Percentiles rank a stretch among this genome's conserved stretches.
phyloP scores from a whole-genome alignment of 495 filamentous ascomycete species.

The Apodospora peruviana region DNA sequence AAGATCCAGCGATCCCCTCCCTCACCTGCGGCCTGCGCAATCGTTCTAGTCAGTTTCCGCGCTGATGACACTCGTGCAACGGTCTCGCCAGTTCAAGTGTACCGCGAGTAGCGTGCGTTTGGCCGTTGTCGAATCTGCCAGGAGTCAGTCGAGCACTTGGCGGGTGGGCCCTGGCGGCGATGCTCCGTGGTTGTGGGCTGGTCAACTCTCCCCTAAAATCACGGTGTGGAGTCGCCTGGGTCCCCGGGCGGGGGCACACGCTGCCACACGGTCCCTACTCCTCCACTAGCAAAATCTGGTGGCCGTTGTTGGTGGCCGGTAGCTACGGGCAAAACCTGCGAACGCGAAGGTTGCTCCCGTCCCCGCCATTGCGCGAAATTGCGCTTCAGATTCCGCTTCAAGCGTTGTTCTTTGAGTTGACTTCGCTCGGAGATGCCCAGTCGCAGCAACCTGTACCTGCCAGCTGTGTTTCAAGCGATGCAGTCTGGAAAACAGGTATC shows the following conservation, averaged over 20 bases:
- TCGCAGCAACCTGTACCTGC: conserved; percentile 3
- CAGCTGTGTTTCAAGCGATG: conserved; percentile 18
- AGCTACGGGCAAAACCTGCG: neutral
- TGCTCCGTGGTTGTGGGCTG: conserved; percentile 8
- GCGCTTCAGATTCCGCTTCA: neutral
- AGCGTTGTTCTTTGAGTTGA: neutral
- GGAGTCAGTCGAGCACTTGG: conserved; percentile 25
- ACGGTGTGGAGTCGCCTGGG: neutral
- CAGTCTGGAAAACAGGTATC: conserved; percentile 1
- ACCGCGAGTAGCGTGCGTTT: conserved; percentile 12
- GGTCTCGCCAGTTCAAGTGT: conserved; percentile 17
- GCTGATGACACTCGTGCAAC: conserved; percentile 25
- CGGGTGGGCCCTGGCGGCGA: conserved; percentile 19
- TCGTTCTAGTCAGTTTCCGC: conserved; percentile 21
- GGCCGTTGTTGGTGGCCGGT: too few relatives aligned
- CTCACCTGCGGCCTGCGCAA: conserved; percentile 8
- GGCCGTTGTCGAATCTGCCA: conserved; percentile 13
- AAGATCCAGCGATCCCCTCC: conserved; percentile 21
- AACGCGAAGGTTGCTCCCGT: too few relatives aligned
- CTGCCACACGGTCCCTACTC: too few relatives aligned
- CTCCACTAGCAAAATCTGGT: too few relatives aligned
- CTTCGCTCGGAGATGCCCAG: neutral
- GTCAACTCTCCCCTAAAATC: neutral
- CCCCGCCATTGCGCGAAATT: too few relatives aligned
- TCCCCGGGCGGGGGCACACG: too few relatives aligned